Evolutionary conservation across 78 protist genomes (phyloP).

Genomic region (Cavenderia fasciculata): DNA sequence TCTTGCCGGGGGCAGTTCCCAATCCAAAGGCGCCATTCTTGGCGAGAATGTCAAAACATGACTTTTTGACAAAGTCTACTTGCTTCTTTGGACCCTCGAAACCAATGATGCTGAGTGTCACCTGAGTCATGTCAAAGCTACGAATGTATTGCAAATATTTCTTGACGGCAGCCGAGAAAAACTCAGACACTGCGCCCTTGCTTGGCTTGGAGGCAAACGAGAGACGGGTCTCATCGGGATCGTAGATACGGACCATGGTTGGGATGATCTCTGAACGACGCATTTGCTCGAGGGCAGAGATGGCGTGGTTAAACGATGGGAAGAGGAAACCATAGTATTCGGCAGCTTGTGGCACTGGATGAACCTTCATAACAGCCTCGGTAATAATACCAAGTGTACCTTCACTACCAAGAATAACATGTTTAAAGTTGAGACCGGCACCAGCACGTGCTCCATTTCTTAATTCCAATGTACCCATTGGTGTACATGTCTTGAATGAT

Average conservation of each 20-base stretch:
- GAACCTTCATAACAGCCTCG: slow-evolving; percentile 84
- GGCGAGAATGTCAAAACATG: slow-evolving; percentile 55
- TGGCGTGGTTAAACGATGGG: slow-evolving; percentile 50
- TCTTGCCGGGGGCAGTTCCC: slow-evolving; percentile 52
- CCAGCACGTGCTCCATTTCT: slow-evolving; percentile 82
- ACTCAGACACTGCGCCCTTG: slow-evolving; percentile 46
- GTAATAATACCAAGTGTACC: slow-evolving; percentile 93
- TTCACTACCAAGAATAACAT: slow-evolving; percentile 85
- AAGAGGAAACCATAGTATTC: slow-evolving; percentile 74
- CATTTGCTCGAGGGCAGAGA: slow-evolving; percentile 74
- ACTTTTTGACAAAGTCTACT: slow-evolving; percentile 44
- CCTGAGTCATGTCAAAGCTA: slow-evolving; percentile 31
- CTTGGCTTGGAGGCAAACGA: slow-evolving; percentile 86
- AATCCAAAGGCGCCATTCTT: slow-evolving; percentile 60
- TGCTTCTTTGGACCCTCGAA: slow-evolving; percentile 84
- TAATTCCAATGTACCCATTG: slow-evolving; percentile 86
- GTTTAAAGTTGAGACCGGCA: slow-evolving; percentile 86
- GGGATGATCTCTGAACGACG: slow-evolving; percentile 80
- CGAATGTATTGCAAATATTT: slow-evolving; percentile 68
- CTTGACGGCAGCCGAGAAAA: slow-evolving; percentile 29
- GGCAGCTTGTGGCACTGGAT: slow-evolving; percentile 58
- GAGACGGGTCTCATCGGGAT: slow-evolving; percentile 76
- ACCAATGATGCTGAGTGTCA: slow-evolving; percentile 76
- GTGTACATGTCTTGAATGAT: slow-evolving; percentile 84
- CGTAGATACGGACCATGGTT: slow-evolving; percentile 82